Percentiles rank a stretch among this genome's conserved stretches.
These are phyloP conservation scores for Tetraselmis chui DNA, from an alignment of 139 green algal species.

Conservation along the genomic window DNA sequence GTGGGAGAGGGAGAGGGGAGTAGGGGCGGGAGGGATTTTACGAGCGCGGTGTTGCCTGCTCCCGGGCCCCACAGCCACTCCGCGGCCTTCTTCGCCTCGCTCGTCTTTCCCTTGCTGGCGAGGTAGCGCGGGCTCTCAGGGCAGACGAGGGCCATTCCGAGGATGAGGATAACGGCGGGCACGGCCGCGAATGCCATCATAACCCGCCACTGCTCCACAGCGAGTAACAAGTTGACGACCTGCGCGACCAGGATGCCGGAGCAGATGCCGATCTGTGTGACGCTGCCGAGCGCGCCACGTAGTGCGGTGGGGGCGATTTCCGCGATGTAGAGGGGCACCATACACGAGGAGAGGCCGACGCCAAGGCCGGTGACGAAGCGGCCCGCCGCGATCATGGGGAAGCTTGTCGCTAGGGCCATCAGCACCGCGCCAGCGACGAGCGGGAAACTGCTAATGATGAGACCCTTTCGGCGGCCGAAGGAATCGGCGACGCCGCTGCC, in stretches of 20 bases:
- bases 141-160: conserved; percentile 38
- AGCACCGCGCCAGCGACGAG: conserved; percentile 68
- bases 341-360: conserved; percentile 81
- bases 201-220: conserved; percentile 58
- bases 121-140: conserved; percentile 85
- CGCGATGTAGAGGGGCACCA: conserved; percentile 93
- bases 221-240: conserved; percentile 74
- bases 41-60: conserved; percentile 33
- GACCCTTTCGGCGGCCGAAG: conserved; percentile 52
- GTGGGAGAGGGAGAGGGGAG: no score
- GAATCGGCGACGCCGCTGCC: conserved; percentile 65
- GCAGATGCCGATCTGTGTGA: conserved; percentile 97
- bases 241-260: conserved; percentile 90
- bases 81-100: conserved; percentile 46
- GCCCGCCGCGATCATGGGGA: conserved; percentile 63
- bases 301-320: conserved; percentile 77
- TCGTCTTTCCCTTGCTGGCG: conserved; percentile 29
- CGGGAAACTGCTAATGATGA: conserved; percentile 61
- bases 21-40: no score
- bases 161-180: conserved; percentile 60
- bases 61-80: conserved; percentile 57
- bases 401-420: conserved; percentile 44
- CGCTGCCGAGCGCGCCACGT: conserved; percentile 72
- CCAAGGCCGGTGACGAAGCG: conserved; percentile 76
- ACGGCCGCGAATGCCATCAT: conserved; percentile 76